These are phyloP conservation scores for Ophiostoma quercus DNA, from an alignment of 2,329 filamentous ascomycete genomes.

Conservation along the genomic window DNA sequence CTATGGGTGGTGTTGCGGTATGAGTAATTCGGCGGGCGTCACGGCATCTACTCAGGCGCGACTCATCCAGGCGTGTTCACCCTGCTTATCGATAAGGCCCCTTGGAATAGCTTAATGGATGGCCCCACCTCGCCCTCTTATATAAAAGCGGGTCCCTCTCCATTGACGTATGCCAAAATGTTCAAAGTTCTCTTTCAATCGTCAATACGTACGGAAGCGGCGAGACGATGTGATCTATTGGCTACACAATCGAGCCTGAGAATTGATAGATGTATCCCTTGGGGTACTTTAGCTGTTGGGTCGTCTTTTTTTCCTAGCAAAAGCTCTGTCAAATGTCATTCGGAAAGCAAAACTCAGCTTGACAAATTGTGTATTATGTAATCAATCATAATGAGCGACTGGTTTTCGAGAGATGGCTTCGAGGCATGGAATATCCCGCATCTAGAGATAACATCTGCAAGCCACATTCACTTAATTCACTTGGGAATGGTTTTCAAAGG, in stretches of 20 bases:
- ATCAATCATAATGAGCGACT: not conserved
- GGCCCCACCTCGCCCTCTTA: not conserved
- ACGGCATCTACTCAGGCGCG: no score
- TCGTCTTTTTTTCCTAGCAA: no score
- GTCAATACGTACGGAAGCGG: slow-evolving; percentile 3
- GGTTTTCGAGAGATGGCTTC: not conserved
- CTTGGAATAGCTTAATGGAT: not conserved
- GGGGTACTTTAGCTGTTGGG: no score
- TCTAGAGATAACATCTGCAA: not conserved
- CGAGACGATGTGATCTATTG: not conserved
- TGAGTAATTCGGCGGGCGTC: slow-evolving; percentile 1
- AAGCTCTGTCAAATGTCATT: no score
- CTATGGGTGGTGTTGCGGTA: not conserved
- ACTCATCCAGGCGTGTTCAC: no score
- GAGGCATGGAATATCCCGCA: not conserved
- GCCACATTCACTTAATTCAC: not conserved
- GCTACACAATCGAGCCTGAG: not conserved
- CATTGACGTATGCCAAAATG: not conserved
- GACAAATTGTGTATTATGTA: not conserved
- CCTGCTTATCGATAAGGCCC: not conserved
- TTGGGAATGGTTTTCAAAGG: not conserved
- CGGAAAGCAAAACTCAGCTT: not conserved
- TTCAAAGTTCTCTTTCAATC: not conserved
- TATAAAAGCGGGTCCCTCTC: not conserved
- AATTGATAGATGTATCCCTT: not conserved